Percentiles rank a stretch among this genome's conserved stretches.
Evolutionary conservation across 768 basidiomycete species (phyloP).

Genomic region (Lactarius hengduanensis): DNA sequence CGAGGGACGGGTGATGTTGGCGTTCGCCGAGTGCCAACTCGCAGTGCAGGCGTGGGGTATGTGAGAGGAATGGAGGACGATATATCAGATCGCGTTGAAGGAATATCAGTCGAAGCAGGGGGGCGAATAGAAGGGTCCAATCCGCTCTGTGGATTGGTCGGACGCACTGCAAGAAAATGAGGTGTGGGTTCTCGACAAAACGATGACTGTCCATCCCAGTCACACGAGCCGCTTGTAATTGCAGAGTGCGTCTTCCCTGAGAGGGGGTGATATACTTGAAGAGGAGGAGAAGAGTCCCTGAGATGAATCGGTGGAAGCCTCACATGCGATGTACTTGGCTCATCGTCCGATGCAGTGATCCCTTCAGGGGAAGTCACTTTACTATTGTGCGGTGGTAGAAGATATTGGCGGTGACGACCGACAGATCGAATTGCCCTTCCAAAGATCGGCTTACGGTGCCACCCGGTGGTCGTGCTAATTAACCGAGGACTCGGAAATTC

Average conservation of each 20-base stretch:
- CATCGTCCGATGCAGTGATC: not conserved
- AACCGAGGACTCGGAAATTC: no score
- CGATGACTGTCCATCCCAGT: slow-evolving; percentile 20
- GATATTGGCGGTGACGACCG: not conserved
- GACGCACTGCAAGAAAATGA: slow-evolving; percentile 1
- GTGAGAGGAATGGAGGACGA: not conserved
- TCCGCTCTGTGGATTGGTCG: not conserved
- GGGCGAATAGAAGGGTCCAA: not conserved
- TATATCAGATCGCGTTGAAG: not conserved
- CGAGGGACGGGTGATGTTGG: not conserved
- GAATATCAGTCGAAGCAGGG: not conserved
- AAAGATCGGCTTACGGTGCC: not conserved
- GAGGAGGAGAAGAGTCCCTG: not conserved
- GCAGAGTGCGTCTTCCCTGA: not conserved
- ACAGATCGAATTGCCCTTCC: not conserved
- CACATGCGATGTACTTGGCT: not conserved
- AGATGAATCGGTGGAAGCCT: no score
- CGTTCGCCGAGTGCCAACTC: slow-evolving; percentile 2
- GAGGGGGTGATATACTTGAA: not conserved
- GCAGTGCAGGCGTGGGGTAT: slow-evolving; percentile 2
- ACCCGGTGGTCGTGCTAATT: not conserved
- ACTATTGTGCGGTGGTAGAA: no score
- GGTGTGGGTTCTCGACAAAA: slow-evolving; percentile 16
- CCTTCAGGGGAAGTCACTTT: no score
- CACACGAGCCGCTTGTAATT: slow-evolving; percentile 1